Evolutionary conservation across 179 eudicot species (phyloP), one percentile per base, ranked within the genome.

Genomic region (Carnegiea gigantea): DNA sequence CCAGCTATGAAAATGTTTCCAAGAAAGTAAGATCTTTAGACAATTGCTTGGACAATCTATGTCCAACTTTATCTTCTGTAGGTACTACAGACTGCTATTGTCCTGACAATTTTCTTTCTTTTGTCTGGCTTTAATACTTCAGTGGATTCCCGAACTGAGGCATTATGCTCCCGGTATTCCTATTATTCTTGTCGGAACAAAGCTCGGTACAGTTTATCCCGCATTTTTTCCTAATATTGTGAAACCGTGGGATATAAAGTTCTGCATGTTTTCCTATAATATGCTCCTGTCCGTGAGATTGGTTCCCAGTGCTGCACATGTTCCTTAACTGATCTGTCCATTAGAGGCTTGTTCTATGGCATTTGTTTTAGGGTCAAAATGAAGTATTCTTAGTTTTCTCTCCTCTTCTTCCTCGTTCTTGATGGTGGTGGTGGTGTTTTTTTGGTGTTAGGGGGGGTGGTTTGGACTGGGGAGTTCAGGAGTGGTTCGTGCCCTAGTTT

Each of bases 131-230:
- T 64, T 48, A 46, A 48, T 17, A 21, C 76, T 82, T 18, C 86
- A 87, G 87, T 87, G 89, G 89, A 81, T 87, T 64, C 80, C 89
- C 18, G 89, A 87, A 85, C 81, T 87, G 83, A 83, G 89, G 83
- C 89, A 87, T 83, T 87, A 87, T 78, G 89, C 89, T 49, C 89
- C 89, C 24, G 87, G 89, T 57, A 87, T 87, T 71, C 89, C 89
- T 38, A 71, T 87, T 44, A 87, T 87, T 71, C 89, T 87, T 54
- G 89, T 87, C 75, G 89, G 89, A 78, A 87, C 89, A 62, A 87
- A 87, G 81, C 87, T 87, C 43, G 89, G 89, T 87, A 85, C 49
- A 73, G 62, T 83, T 46, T 4, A 4, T 68, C 14, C 23, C 78
- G 2, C 40, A 76, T 33, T 73, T 76, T 64, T 51, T 54, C 18